Evolutionary conservation across 2,329 filamentous ascomycete genomes (phyloP), one percentile per base, ranked within the genome.

Genomic region (Tolypocladium ovalisporum): DNA sequence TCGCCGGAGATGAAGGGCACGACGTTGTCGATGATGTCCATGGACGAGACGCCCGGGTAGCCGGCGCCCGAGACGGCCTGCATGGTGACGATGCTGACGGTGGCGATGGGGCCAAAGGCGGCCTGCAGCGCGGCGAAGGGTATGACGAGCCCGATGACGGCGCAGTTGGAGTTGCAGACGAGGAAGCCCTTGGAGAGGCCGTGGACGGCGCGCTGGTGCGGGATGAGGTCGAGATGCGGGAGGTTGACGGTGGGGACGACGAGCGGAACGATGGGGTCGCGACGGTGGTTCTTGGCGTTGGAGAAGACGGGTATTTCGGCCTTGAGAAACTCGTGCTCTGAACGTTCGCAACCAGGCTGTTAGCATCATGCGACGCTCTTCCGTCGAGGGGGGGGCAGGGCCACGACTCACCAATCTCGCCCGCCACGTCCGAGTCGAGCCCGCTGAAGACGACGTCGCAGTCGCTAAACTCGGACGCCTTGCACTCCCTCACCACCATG

Each of bases 151-250:
- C 93, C 93, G 66, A 97, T 96, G 68, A 97, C 93, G 57, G 93
- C 93, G 76, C 94, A 99, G 77, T 97, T 97, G 63, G 90, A 96
- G 78, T 97, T 97, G 82, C 93, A 97, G 60, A 97, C 90, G 40
- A 97, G 77, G 77, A 97, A 96, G 29, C 94, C 94, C 74, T 89
- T 91, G 61, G 87, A 78, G 51, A 96, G 79, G 34, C 78, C 77
- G 71, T 88, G 83, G 49, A 88, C 80, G 68, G 84, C 79, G 61
- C 89, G 83, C 76, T 97, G 93, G 73, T 95, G 86, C n/a, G 88
- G 87, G 69, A 97, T 93, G 60, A 97, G 81, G 68, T 88, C 83
- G 66, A 97, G 82, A 74, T 97, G 93, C 49, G 83, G 75, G 15
- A 96, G 85, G 78, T 97, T 97, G 72, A 97, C 92, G 24, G 91